Conservation (phyloP, 805 yeast genomes). For the Wickerhamiella domercqiae region DNA sequence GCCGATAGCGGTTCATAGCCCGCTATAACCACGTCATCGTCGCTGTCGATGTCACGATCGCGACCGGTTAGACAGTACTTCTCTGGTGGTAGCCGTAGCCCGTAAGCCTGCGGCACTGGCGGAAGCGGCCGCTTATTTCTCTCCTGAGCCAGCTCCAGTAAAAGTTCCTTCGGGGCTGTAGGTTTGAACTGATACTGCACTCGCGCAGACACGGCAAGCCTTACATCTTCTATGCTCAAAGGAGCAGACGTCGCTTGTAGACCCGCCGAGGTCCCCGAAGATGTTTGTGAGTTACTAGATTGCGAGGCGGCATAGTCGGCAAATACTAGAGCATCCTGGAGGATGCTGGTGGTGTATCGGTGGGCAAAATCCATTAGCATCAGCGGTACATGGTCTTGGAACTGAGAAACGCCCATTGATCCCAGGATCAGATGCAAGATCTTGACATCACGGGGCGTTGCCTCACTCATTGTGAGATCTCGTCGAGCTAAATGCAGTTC, state of each 20-base stretch:
- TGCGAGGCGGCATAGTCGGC: constrained; percentile 49
- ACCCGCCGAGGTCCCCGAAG: constrained; percentile 19
- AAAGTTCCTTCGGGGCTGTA: constrained; percentile 80
- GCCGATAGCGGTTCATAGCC: constrained; percentile 17
- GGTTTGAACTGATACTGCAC: constrained; percentile 96
- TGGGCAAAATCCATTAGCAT: constrained; percentile 96
- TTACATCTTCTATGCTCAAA: constrained; percentile 74
- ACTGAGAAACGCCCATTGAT: constrained; percentile 77
- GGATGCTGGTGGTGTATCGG: constrained; percentile 64
- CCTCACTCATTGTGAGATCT: constrained; percentile 6
- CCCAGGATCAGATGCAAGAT: constrained; percentile 81
- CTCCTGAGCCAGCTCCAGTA: constrained; percentile 83
- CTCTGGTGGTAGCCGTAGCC: constrained; percentile 91
- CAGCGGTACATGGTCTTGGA: constrained; percentile 90
- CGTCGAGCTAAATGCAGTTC: too few relatives aligned
- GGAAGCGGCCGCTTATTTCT: constrained; percentile 83
- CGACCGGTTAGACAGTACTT: constrained; percentile 82
- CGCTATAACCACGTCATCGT: constrained; percentile 19
- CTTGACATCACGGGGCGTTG: constrained; percentile 75
- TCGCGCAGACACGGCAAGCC: constrained; percentile 84
- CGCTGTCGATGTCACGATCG: constrained; percentile 55
- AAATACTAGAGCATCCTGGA: constrained; percentile 80
- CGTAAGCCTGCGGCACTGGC: constrained; percentile 80
- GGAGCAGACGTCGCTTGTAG: constrained; percentile 26
- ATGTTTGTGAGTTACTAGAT: constrained; percentile 7